Base-by-base conservation (phyloP, 768 basidiomycete species). In the Pluteus cervinus region DNA sequence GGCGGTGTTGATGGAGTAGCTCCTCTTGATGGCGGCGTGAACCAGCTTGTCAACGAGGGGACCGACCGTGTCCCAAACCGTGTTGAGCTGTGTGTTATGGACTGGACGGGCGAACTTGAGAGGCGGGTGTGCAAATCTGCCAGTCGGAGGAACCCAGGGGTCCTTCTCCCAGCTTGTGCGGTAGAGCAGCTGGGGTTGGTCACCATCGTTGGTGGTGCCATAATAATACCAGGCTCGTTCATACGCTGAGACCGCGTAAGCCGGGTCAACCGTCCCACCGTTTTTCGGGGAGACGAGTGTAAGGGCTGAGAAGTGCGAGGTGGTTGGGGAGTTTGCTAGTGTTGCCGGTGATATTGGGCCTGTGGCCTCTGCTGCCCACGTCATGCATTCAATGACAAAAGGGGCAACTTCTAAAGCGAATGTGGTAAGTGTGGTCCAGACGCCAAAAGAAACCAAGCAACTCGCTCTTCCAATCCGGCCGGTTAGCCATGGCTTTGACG, bases 41-140 rank as follows among this genome's bases (percentile, higher is more conserved):
- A 72, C 31, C 36, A 61, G 37, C 36, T 56, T 51, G 11, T 46
- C 7, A 50, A 69, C 63, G 47, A 51, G 37, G 45, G 61, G 63
- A 54, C 52, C 58, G 40, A 69, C 63, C 44, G 33, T 46, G 43
- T 53, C 41, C 69, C 68, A 71, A 45, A 66, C 57, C 3, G 4
- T 17, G 44, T 65, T 65, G 40, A 71, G 65, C 37, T 56, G 51
- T 42, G 65, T 66, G 29, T 49, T 48, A 43, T 57, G 62, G 52
- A 66, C 65, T 21, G 62, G 63, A 18, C 48, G 52, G 33, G 54
- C 37, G 12, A 62, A 63, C 56, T 71, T 72, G 44, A 41, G 33
- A 25, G 60, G 58, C 49, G 63, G 34, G 23, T 51, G 24, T 38
- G 43, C 22, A 29, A 23, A 42, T 54, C 52, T 53, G 52, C 48